phyloP scores from a whole-genome alignment of 305 asterid species.

The Fraxinus dipetala region DNA sequence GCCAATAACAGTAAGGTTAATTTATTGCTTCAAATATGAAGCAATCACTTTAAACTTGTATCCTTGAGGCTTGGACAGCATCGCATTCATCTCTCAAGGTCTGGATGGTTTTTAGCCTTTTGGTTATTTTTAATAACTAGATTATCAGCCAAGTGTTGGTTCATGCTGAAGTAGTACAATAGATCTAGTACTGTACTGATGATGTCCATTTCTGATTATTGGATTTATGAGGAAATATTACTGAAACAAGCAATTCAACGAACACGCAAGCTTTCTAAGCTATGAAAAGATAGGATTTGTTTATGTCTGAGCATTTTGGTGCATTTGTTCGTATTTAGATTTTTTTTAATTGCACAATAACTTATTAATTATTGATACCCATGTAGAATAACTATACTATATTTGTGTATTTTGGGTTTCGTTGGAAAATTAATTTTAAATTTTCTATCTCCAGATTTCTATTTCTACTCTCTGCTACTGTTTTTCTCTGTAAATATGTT shows the following conservation, averaged over 20 bases:
- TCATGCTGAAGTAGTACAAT: background rate
- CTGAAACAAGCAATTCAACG: background rate
- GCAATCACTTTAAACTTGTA: background rate
- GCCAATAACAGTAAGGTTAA: background rate
- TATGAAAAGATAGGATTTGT: background rate
- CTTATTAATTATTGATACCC: background rate
- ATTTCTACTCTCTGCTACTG: background rate
- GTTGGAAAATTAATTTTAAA: background rate
- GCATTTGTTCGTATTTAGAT: background rate
- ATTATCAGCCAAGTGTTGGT: background rate
- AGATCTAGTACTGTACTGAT: background rate
- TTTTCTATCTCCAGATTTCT: background rate
- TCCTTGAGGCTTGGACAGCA: conserved; percentile 1
- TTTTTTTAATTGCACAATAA: background rate
- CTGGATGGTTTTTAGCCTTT: background rate
- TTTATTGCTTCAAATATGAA: background rate
- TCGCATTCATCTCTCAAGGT: background rate
- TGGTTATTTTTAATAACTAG: background rate
- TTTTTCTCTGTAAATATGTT: background rate
- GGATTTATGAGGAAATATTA: background rate
- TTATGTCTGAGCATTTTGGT: background rate
- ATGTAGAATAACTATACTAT: background rate
- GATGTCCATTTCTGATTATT: background rate
- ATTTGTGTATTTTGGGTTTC: background rate
- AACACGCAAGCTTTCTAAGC: background rate